Conservation (phyloP, 352 stramenopile genomes). For the Pythium insidiosum region DNA sequence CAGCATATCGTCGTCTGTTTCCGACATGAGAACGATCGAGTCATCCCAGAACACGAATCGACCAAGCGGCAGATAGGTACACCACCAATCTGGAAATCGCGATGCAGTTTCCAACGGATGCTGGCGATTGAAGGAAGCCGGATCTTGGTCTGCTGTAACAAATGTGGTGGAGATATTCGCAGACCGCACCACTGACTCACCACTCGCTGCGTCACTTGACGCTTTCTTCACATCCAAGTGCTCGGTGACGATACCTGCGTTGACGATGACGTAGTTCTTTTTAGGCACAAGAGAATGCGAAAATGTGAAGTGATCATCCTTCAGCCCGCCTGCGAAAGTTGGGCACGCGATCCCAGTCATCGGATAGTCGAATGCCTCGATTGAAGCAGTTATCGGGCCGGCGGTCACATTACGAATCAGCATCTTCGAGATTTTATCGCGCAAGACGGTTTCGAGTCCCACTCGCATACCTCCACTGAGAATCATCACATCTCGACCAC, state of each 20-base stretch:
- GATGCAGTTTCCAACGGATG: constrained; percentile 32
- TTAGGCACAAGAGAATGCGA: constrained; percentile 25
- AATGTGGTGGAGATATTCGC: constrained; percentile 13
- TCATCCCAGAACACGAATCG: constrained; percentile 66
- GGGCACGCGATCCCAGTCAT: constrained; percentile 38
- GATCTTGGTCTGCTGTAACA: constrained; percentile 33
- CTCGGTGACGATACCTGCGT: constrained; percentile 15
- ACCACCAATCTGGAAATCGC: constrained; percentile 51
- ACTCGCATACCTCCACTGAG: constrained; percentile 60
- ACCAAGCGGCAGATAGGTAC: constrained; percentile 49
- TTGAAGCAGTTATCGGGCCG: constrained; percentile 42
- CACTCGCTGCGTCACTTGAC: not conserved
- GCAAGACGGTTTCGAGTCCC: constrained; percentile 53
- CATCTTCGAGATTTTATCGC: constrained; percentile 34
- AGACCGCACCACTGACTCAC: not conserved
- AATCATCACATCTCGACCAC: constrained; percentile 55
- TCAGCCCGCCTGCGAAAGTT: constrained; percentile 24
- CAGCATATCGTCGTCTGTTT: constrained; percentile 43
- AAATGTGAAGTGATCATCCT: constrained; percentile 58
- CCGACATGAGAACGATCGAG: constrained; percentile 37
- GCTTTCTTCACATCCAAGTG: too few species aligned
- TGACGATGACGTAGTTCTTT: constrained; percentile 55
- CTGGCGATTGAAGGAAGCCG: constrained; percentile 1
- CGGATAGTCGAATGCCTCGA: constrained; percentile 45
- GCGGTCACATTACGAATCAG: constrained; percentile 50